phyloP scores from a whole-genome alignment of 345 rosid genomes.

The Salix viminalis region DNA sequence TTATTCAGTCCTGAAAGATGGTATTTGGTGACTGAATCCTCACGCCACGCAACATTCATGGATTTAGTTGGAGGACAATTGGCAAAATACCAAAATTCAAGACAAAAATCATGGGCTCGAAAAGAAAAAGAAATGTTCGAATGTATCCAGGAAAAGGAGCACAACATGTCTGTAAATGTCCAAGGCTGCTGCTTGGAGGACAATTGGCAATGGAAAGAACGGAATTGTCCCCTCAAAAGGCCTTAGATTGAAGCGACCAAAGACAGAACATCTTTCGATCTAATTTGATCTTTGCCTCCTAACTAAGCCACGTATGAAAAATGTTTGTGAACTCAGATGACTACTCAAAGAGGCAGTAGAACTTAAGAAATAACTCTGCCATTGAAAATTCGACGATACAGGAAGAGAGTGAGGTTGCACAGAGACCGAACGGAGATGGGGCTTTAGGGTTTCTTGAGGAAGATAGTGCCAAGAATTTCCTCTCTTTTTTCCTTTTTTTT shows the following conservation, averaged over 20 bases:
- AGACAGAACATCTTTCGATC: background rate
- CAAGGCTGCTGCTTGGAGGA: constrained; percentile 29
- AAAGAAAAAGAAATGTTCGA: constrained; percentile 10
- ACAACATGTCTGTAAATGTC: background rate
- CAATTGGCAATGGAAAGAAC: background rate
- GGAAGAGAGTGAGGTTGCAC: background rate
- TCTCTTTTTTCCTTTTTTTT: background rate
- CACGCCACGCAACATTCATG: background rate
- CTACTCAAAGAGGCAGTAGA: constrained; percentile 26
- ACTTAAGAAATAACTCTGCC: background rate
- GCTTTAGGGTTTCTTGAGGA: background rate
- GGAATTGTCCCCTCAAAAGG: constrained; percentile 16
- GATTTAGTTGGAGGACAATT: background rate
- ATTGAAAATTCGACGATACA: background rate
- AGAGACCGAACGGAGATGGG: background rate
- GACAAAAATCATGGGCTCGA: background rate
- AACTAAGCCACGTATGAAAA: constrained; percentile 34
- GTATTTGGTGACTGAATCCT: background rate
- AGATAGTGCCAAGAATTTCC: background rate
- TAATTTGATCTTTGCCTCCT: constrained; percentile 27
- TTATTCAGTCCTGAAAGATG: constrained; percentile 24
- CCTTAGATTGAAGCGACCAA: constrained; percentile 2
- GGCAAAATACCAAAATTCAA: too few relatives aligned
- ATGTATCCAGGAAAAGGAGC: constrained; percentile 23
- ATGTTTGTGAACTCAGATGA: background rate